These are phyloP conservation scores for Marasmius fiardii DNA, from an alignment of 1,284 basidiomycete species.

Conservation along the genomic window DNA sequence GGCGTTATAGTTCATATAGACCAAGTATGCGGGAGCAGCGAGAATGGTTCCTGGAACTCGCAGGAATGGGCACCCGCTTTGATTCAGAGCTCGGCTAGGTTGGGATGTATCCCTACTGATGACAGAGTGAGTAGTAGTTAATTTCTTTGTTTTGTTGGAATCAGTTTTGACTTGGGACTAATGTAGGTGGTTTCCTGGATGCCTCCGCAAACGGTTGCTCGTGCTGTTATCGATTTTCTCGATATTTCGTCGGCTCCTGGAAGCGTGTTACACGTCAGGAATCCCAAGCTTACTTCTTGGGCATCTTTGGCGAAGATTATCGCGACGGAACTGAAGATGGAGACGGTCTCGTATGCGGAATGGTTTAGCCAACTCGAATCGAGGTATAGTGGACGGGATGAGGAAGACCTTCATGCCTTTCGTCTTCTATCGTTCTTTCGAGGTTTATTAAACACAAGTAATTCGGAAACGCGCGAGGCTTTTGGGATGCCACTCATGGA, in stretches of 20 bases:
- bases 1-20: constrained; percentile 34
- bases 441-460: background rate
- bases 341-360: constrained; percentile 1
- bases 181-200: background rate
- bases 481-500: constrained; percentile 1
- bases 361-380: constrained; percentile 3
- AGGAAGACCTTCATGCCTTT: constrained; percentile 1
- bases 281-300: background rate
- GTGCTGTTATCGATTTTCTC: background rate
- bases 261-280: background rate
- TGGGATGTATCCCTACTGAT: constrained; percentile 26
- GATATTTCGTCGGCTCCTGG: background rate
- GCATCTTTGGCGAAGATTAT: background rate
- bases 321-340: background rate
- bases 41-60: constrained; percentile 38
- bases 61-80: constrained; percentile 44
- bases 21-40: constrained; percentile 31
- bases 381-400: background rate
- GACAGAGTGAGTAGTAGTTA: constrained; percentile 27
- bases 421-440: constrained; percentile 5
- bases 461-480: background rate
- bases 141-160: constrained; percentile 3
- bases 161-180: background rate
- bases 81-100: constrained; percentile 27
- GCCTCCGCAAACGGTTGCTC: background rate